A percentile compares a stretch with the other conserved stretches of the same genome.
Conservation (phyloP, 2,329 filamentous ascomycete species). For the Phoma sp. region DNA sequence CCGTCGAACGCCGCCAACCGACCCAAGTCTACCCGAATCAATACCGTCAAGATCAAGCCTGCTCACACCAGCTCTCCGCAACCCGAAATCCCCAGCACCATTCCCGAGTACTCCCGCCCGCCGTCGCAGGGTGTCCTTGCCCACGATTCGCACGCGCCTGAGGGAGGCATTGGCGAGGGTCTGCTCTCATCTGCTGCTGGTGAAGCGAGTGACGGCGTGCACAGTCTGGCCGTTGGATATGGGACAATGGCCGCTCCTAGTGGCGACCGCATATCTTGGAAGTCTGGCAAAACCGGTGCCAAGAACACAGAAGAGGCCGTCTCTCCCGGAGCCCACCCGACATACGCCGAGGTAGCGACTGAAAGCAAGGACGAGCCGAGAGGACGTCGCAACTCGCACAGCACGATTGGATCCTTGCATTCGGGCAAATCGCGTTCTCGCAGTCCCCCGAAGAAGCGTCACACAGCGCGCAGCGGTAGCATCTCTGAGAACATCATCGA, state of each 20-base stretch:
- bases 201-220: constrained; percentile 70
- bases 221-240: constrained; percentile 61
- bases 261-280: constrained; percentile 41
- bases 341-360: constrained; percentile 14
- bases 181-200: constrained; percentile 62
- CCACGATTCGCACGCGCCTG: constrained; percentile 48
- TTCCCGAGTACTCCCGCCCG: constrained; percentile 50
- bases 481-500: constrained; percentile 83
- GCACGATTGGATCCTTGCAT: constrained; percentile 45
- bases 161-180: constrained; percentile 62
- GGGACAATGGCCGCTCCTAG: constrained; percentile 48
- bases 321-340: constrained; percentile 30
- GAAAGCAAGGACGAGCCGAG: constrained; percentile 25
- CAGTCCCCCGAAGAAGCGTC: constrained; percentile 47
- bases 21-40: constrained; percentile 67
- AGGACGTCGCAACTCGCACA: constrained; percentile 34
- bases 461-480: constrained; percentile 72
- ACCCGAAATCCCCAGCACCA: constrained; percentile 57
- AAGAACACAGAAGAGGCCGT: constrained; percentile 23
- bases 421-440: constrained; percentile 33
- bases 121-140: constrained; percentile 27
- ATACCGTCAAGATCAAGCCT: constrained; percentile 71
- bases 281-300: constrained; percentile 27
- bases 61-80: constrained; percentile 67
- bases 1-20: constrained; percentile 69